These are phyloP conservation scores for Lodderomyces elongisporus DNA, from an alignment of 1,139 yeast genomes.

Conservation along the genomic window DNA sequence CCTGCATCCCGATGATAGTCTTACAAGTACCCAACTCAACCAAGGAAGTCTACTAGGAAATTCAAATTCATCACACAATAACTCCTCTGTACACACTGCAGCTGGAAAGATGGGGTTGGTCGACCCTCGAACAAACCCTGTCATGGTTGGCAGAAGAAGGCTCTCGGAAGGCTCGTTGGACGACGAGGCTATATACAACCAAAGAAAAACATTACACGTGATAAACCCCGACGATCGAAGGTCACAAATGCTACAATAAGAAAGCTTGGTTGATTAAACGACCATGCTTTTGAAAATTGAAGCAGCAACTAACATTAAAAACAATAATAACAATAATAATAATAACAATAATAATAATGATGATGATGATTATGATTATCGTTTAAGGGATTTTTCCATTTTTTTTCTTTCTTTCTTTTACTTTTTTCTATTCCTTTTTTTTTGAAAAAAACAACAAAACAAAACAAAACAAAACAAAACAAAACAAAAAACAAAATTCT, in stretches of 20 bases:
- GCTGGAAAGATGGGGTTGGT: conserved; percentile 18
- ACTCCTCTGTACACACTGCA: conserved; percentile 5
- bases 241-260: not conserved
- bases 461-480: no score
- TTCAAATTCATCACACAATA: conserved; percentile 11
- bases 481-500: no score
- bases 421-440: not conserved
- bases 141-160: conserved; percentile 69
- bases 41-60: not conserved
- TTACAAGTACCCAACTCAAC: conserved; percentile 2
- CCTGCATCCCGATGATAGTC: conserved; percentile 53
- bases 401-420: no score
- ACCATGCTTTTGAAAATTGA: no score
- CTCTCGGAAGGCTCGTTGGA: conserved; percentile 72
- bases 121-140: conserved; percentile 60
- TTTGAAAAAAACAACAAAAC: no score
- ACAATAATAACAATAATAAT: no score
- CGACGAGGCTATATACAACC: conserved; percentile 60
- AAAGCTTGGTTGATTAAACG: no score
- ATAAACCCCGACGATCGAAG: conserved; percentile 57
- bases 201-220: conserved; percentile 62
- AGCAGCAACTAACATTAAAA: no score
- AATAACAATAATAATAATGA: no score
- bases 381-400: not conserved
- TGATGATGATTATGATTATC: no score